Base-by-base conservation (phyloP, 768 basidiomycete genomes). In the Cystobasidium tubakii region DNA sequence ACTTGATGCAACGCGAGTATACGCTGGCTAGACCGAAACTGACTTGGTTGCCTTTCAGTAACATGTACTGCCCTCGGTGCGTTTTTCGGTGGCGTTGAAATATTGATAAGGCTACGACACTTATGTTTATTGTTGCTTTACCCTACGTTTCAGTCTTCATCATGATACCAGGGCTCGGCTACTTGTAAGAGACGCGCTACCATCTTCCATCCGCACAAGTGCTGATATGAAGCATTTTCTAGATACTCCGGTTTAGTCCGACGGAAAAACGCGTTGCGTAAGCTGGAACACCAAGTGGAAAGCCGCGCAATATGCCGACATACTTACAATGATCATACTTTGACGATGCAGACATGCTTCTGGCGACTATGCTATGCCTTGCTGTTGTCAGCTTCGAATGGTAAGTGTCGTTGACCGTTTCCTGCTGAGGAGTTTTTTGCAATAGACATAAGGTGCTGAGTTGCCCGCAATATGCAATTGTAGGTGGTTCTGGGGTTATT, bases 241-340 rank as follows among this genome's bases (percentile, higher is more conserved):
- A 65, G 63, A 15, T 96, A 95, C 81, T 90, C 91, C 17, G 95
- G 91, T 76, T 86, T 99, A 36, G 85, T 96, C 36, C 84, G 95
- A 62, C 84, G 95, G 74, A 98, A 98, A 82, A 96, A 96, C 77
- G 95, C 95, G 0, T 84, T 97, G 23, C 89, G 88, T 46, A 44
- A 54, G 66, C 42, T 39, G 39, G 25, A 29, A 12, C 23, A 12
- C 4, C 12, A 27, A 34, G 27, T 3, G 19, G 12, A 23, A 27
- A 42, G 31, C n/a, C n/a, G n/a, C n/a, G n/a, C n/a, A n/a, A 63
- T 9, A 36, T 9, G 62, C 17, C 36, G 90, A 94, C 42, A 12
- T 50, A 88, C 89, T 95, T 21, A 92, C 87, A 80, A 85, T 89
- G 4, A 3, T n/a, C 19, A 27, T 21, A 87, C 87, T 69, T 87